Evolutionary conservation across 2,329 filamentous ascomycete species (phyloP).

Genomic region (Penicillium sclerotiorum): DNA sequence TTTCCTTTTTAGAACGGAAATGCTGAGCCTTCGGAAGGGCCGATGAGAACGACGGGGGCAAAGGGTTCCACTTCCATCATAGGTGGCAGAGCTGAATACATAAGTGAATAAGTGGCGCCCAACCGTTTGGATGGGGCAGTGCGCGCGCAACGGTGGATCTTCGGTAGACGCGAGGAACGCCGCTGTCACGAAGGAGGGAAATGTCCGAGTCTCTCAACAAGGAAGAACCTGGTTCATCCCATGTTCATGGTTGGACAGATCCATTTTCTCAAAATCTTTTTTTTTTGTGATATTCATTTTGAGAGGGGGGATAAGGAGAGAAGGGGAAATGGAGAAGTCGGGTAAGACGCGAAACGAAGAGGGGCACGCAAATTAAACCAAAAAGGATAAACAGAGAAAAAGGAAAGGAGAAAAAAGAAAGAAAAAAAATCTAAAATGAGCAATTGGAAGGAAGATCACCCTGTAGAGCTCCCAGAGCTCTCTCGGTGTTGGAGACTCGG

Average conservation of each 20-base stretch:
- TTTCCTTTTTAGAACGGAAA: background rate
- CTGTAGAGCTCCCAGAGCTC: conserved; percentile 2
- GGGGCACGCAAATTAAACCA: background rate
- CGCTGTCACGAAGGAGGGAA: conserved; percentile 10
- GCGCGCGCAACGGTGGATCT: conserved; percentile 20
- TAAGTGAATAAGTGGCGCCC: conserved; percentile 23
- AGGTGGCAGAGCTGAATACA: conserved; percentile 19
- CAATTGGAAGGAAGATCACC: conserved; percentile 6
- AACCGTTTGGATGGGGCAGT: conserved; percentile 19
- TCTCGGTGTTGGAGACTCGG: conserved; percentile 13
- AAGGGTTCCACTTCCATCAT: conserved; percentile 16
- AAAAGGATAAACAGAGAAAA: no score
- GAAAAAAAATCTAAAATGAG: background rate
- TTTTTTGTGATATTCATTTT: no score
- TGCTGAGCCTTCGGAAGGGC: conserved; percentile 14
- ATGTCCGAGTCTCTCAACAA: background rate
- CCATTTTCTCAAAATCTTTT: background rate
- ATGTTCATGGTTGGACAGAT: conserved; percentile 1
- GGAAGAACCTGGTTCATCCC: conserved; percentile 1
- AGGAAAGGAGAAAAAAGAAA: no score
- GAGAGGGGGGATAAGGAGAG: no score
- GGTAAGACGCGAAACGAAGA: background rate
- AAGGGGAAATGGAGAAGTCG: background rate
- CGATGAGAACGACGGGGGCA: conserved; percentile 13
- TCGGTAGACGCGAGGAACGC: conserved; percentile 24